Conservation (phyloP, 2,329 filamentous ascomycete species). For the Canariomyces notabilis region DNA sequence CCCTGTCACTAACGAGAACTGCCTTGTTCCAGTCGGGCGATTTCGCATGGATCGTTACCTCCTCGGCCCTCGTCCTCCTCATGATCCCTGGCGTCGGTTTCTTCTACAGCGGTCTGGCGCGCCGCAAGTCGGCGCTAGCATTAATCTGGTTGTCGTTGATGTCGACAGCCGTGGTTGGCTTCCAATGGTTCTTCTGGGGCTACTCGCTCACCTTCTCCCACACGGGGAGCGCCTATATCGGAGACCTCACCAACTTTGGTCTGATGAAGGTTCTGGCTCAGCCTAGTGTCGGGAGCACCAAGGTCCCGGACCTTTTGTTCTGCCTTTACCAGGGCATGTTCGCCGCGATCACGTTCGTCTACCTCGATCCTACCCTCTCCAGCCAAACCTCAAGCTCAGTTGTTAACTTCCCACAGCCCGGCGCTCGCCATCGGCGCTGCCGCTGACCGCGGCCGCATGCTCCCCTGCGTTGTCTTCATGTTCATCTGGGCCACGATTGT, state of each 20-base stretch:
- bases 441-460: slow-evolving; percentile 56
- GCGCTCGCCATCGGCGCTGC: slow-evolving; percentile 56
- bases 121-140: slow-evolving; percentile 82
- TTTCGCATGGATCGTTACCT: slow-evolving; percentile 74
- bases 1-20: not conserved
- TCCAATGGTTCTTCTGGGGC: slow-evolving; percentile 97
- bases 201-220: slow-evolving; percentile 84
- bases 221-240: slow-evolving; percentile 71
- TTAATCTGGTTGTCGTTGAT: slow-evolving; percentile 83
- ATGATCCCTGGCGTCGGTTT: slow-evolving; percentile 94
- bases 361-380: not conserved
- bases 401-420: slow-evolving; percentile 33
- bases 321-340: slow-evolving; percentile 88
- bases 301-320: slow-evolving; percentile 77
- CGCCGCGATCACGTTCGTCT: slow-evolving; percentile 74
- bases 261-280: slow-evolving; percentile 70
- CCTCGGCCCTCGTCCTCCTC: slow-evolving; percentile 74
- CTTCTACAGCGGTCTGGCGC: slow-evolving; percentile 88
- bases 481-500: slow-evolving; percentile 68
- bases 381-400: slow-evolving; percentile 1
- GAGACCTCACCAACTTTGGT: slow-evolving; percentile 75
- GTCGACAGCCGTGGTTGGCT: slow-evolving; percentile 71
- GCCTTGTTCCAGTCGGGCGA: slow-evolving; percentile 59
- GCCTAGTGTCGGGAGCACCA: slow-evolving; percentile 66
- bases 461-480: slow-evolving; percentile 60